Conservation (phyloP, 148 eudicot genomes). For the Cornus florida region DNA sequence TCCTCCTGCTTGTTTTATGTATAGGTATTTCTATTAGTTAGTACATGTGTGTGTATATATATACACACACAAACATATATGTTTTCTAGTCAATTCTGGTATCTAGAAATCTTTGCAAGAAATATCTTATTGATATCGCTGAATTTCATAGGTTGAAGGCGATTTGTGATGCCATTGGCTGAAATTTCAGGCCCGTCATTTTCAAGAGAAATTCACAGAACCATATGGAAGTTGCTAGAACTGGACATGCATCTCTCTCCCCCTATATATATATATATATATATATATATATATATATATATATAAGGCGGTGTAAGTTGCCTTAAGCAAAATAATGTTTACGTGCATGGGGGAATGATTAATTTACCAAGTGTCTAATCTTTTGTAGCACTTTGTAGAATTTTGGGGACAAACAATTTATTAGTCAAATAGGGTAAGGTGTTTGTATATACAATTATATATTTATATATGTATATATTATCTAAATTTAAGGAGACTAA, state of each 20-base stretch:
- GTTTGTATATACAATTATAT: not conserved
- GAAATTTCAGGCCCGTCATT: not conserved
- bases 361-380: too few relatives aligned
- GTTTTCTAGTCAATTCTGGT: too few relatives aligned
- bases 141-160: not conserved
- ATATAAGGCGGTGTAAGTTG: too few relatives aligned
- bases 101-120: not conserved
- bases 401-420: too few relatives aligned
- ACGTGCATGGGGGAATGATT: too few relatives aligned
- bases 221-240: not conserved
- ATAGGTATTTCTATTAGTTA: not conserved
- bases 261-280: not conserved
- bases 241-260: not conserved
- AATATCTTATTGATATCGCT: not conserved
- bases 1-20: not conserved
- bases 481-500: not conserved
- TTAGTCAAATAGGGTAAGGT: too few relatives aligned
- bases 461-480: too few relatives aligned
- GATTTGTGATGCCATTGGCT: conserved; percentile 4
- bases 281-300: too few relatives aligned
- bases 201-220: not conserved
- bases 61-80: too few relatives aligned
- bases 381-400: too few relatives aligned
- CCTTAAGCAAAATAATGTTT: too few relatives aligned
- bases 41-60: not conserved